These are phyloP conservation scores for Aspergillus aculeatus DNA, from an alignment of 2,329 filamentous ascomycete genomes.

Conservation along the genomic window DNA sequence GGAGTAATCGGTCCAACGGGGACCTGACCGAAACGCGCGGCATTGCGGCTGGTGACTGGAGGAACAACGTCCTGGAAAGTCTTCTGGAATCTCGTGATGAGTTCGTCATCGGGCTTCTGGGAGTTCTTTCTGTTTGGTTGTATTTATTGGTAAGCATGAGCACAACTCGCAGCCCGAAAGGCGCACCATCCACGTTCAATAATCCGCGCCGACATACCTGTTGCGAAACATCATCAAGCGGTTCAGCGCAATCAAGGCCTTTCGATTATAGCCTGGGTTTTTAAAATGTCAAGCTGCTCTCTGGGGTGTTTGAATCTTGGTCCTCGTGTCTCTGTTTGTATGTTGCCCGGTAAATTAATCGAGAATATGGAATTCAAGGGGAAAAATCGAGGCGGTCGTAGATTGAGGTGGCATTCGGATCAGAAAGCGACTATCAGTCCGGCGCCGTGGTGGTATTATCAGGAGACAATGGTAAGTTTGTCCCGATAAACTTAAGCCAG, in stretches of 20 bases:
- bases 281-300: too few species aligned
- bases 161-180: constrained; percentile 1
- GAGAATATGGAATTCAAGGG: not conserved
- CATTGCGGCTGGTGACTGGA: constrained; percentile 41
- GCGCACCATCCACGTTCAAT: constrained; percentile 2
- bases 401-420: constrained; percentile 15
- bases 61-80: constrained; percentile 71
- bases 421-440: not conserved
- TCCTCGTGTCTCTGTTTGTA: not conserved
- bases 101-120: constrained; percentile 81
- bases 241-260: not conserved
- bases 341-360: not conserved
- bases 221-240: constrained; percentile 47
- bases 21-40: constrained; percentile 24
- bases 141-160: constrained; percentile 15
- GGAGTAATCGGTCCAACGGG: constrained; percentile 23
- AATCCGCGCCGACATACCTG: constrained; percentile 38
- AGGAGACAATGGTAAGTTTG: not conserved
- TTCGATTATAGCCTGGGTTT: not conserved
- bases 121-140: constrained; percentile 62
- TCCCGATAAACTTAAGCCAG: not conserved
- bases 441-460: not conserved
- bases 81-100: constrained; percentile 80
- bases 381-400: not conserved
- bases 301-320: not conserved